Evolutionary conservation across 352 stramenopile genomes (phyloP), one percentile per base, ranked within the genome.

Genomic region (Globisporangium mamillatum): DNA sequence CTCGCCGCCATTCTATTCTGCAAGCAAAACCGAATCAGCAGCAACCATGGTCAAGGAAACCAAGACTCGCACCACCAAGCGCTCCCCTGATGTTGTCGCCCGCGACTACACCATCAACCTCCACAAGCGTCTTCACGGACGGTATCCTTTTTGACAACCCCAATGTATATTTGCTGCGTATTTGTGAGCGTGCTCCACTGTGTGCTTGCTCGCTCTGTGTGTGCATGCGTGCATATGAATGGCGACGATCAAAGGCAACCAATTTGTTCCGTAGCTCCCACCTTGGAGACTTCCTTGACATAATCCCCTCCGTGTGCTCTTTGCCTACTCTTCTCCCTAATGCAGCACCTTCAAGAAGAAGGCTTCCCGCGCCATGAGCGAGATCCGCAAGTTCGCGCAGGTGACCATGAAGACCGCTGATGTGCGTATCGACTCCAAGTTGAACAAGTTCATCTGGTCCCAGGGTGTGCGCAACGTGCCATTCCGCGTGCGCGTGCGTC

Each of bases 21-120:
- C 38, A 66, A 56, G 50, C 64, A 70, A 77, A 74, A 80, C 74
- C 75, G 75, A 79, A 75, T 84, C 75, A 76, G 72, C 75, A 72
- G 69, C 61, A 75, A 85, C 77, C 67, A 94, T 94, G 86, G 86
- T 92, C 81, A 94, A 94, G 81, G 86, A 94, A 88, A 91, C 76
- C 60, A 93, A 93, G 82, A 90, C 82, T 77, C 79, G 82, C 75
- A 92, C 80, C 79, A 92, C 84, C 71, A 94, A 94, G 85, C 84
- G 86, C 73, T 84, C 81, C 69, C 84, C 93, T 66, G 97, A 99
- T 84, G 92, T 99, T 63, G 88, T 99, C 64, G 97, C 92, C 68
- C 94, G 97, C 77, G 97, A 99, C 85, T 99, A 98, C 91, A 99
- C 97, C 63, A 98, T 99, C 86, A 98, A 99, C 84, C 91, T 99